phyloP scores from a whole-genome alignment of 768 basidiomycete genomes.

The Pholiota molesta region DNA sequence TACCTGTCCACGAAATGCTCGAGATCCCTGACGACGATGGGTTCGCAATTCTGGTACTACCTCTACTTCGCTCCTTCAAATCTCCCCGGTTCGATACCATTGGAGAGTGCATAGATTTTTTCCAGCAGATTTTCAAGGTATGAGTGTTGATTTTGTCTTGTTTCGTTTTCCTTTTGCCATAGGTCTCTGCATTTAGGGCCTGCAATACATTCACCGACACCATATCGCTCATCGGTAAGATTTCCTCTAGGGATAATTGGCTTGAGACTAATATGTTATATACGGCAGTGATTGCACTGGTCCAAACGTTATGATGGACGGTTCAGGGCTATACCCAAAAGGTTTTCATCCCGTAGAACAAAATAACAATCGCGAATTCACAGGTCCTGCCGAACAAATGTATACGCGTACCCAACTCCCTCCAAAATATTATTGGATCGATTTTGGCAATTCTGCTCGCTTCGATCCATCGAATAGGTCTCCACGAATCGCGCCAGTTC shows the following conservation, averaged over 20 bases:
- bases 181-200: conserved; percentile 11
- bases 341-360: conserved; percentile 23
- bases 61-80: conserved; percentile 30
- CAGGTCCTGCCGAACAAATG: conserved; percentile 15
- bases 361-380: conserved; percentile 24
- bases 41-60: conserved; percentile 35
- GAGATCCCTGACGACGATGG: neutral
- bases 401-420: conserved; percentile 31
- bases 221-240: conserved; percentile 23
- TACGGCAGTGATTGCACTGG: conserved; percentile 18
- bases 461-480: conserved; percentile 27
- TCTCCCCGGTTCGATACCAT: conserved; percentile 23
- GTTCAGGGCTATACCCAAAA: conserved; percentile 15
- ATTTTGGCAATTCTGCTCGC: conserved; percentile 37
- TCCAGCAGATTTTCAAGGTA: conserved; percentile 22
- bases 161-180: no score
- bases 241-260: neutral
- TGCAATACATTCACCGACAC: conserved; percentile 19
- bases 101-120: conserved; percentile 24
- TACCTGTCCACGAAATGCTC: conserved; percentile 15
- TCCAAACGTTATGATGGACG: conserved; percentile 26
- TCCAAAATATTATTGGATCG: conserved; percentile 39
- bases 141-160: no score
- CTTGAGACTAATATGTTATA: no score
- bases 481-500: conserved; percentile 30